These are phyloP conservation scores for Omphalotus guepiniiformis DNA, from an alignment of 768 basidiomycete genomes.

Conservation along the genomic window DNA sequence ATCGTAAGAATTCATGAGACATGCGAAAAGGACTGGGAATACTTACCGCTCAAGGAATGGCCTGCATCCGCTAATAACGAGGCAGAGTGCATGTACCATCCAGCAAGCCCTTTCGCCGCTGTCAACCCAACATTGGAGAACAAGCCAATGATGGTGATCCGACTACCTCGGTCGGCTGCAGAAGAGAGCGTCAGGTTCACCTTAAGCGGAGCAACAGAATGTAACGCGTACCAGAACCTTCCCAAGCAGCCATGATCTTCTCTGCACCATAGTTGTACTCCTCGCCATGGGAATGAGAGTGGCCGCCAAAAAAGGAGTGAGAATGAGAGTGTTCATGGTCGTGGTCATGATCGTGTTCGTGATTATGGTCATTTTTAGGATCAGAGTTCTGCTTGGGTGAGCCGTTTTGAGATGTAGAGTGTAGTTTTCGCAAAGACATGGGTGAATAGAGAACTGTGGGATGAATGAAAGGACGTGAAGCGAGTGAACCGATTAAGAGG, in stretches of 20 bases:
- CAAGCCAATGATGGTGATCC: constrained; percentile 83
- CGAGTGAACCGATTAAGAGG: not conserved
- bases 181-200: constrained; percentile 5
- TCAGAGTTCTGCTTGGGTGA: not conserved
- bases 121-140: constrained; percentile 81
- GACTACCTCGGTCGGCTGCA: constrained; percentile 74
- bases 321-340: constrained; percentile 48
- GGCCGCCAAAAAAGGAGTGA: constrained; percentile 53
- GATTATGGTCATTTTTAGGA: constrained; percentile 17
- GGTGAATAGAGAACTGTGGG: not conserved
- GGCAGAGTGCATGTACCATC: constrained; percentile 87
- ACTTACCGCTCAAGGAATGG: constrained; percentile 82
- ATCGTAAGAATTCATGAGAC: not conserved
- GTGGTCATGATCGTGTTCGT: constrained; percentile 28
- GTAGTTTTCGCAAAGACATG: not conserved
- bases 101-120: constrained; percentile 79
- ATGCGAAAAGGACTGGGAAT: not conserved
- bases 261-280: constrained; percentile 59
- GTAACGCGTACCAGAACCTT: constrained; percentile 63
- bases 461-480: not conserved
- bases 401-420: constrained; percentile 5
- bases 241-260: constrained; percentile 61
- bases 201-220: not conserved
- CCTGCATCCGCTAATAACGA: constrained; percentile 91
- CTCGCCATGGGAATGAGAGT: constrained; percentile 62